Evolutionary conservation across 129 eudicot species (phyloP).

Genomic region (Scalesia atractyloides): DNA sequence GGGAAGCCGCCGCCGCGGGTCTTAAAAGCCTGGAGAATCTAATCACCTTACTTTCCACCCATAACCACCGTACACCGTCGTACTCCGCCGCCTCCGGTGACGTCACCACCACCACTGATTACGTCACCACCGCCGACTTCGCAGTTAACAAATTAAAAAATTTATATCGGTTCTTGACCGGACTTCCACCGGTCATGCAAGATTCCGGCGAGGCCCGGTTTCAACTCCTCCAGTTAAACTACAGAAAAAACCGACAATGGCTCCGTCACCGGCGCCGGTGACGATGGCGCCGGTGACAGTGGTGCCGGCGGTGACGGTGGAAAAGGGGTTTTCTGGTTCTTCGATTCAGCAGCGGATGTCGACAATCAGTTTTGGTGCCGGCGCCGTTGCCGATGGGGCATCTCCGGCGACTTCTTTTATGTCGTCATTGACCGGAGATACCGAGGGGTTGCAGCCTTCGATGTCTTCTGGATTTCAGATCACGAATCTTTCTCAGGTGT

Average conservation of each 20-base stretch:
- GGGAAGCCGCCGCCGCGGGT: conserved; percentile 86
- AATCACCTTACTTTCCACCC: conserved; percentile 62
- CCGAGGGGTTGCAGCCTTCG: conserved; percentile 76
- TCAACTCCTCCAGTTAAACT: conserved; percentile 3
- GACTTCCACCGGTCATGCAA: conserved; percentile 83
- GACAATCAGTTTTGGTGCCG: conserved; percentile 38
- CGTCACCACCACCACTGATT: conserved; percentile 38
- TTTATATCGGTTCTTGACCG: conserved; percentile 82
- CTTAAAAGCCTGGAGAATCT: conserved; percentile 78
- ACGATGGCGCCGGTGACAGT: neutral
- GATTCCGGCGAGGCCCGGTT: conserved; percentile 84
- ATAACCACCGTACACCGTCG: conserved; percentile 32
- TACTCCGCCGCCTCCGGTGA: neutral
- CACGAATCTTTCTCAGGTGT: conserved; percentile 69
- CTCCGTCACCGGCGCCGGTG: neutral
- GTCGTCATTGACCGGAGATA: conserved; percentile 80
- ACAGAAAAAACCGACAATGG: conserved; percentile 2
- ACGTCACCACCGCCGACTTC: conserved; percentile 67
- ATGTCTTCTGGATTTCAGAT: conserved; percentile 92
- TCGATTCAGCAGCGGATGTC: conserved; percentile 57
- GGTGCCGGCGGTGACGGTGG: neutral
- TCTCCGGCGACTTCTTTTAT: conserved; percentile 65
- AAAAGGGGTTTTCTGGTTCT: conserved; percentile 34
- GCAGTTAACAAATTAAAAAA: conserved; percentile 76
- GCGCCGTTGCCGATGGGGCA: conserved; percentile 15